Evolutionary conservation across 1,284 basidiomycete species (phyloP), one percentile per base, ranked within the genome.

Genomic region (Microbotryomycetes sp.): DNA sequence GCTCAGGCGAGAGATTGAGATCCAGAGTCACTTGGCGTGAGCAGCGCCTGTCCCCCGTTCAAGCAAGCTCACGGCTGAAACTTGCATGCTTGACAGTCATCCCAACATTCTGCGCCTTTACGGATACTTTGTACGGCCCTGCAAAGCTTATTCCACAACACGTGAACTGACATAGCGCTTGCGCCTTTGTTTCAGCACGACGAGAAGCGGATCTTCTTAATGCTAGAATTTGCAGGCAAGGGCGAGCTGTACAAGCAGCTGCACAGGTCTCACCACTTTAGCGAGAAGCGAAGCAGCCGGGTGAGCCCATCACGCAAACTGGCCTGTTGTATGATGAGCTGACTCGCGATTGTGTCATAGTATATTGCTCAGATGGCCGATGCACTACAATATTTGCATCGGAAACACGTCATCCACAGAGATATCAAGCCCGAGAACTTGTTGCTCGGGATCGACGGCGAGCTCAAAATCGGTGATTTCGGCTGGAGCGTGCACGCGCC

Each of bases 381-480:
- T 74, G 96, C 94, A 1, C 79, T 98, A 49, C 80, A 80, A 9
- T 99, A 99, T 74, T 81, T 98, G 3, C 96, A 99, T 75, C 80
- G 81, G 59, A 98, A 98, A 75, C 93, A 98, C 73, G 91, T 98
- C 68, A 98, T 98, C 62, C 96, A 99, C 74, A 85, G 96, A 26
- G 96, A 99, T 73, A 99, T 98, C 80, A 99, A 98, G 77, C 96
- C 96, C 0, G 96, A 97, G 78, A 99, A 99, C 74, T 77, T 99
- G 54, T 81, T 99, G 7, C 79, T 99, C 9, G 94, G 93, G 16
- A 85, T 98, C 71, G 89, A 92, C 68, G 96, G 94, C 49, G 94
- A 98, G 74, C 80, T 99, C 67, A 98, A 99, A 81, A 97, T 99
- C 66, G 96, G 85, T 5, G 96, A 98, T 76, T 98, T 99, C 76